Percentiles rank a stretch among this genome's conserved stretches.
phyloP scores from a whole-genome alignment of 176 grass and related monocot species.

The Carex parvula region DNA sequence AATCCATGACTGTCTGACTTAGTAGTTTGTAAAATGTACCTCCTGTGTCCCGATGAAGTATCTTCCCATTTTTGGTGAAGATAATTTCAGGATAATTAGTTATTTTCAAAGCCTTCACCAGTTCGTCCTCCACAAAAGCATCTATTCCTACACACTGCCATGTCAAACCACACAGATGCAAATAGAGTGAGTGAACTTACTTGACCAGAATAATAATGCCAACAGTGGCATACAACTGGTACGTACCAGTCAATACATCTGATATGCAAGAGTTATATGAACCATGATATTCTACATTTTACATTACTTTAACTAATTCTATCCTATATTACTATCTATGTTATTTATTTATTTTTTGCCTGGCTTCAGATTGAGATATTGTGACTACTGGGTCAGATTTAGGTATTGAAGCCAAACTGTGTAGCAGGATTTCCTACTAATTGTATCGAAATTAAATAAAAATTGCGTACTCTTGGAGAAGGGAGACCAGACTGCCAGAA shows the following conservation, averaged over 20 bases:
- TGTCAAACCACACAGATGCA: not conserved
- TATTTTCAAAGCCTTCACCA: slow-evolving; percentile 58
- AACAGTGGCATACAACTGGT: not conserved
- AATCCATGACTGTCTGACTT: not conserved
- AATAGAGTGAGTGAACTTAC: not conserved
- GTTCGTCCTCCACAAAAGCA: slow-evolving; percentile 59
- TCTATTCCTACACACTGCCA: slow-evolving; percentile 81
- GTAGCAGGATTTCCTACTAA: not conserved
- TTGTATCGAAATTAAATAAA: not conserved
- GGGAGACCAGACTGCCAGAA: slow-evolving; percentile 77
- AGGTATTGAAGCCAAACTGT: not conserved
- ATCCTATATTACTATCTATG: not conserved
- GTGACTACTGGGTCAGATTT: not conserved
- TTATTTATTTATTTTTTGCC: not conserved
- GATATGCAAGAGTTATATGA: not conserved
- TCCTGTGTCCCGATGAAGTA: slow-evolving; percentile 85
- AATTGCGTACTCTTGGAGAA: slow-evolving; percentile 62
- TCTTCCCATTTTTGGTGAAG: slow-evolving; percentile 89
- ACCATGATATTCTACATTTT: not conserved
- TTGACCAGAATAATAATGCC: not conserved
- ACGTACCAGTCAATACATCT: not conserved
- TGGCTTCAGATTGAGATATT: slow-evolving; percentile 3
- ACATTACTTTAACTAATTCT: not conserved
- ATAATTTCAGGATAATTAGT: slow-evolving; percentile 75
- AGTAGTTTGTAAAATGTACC: slow-evolving; percentile 30